These are phyloP conservation scores for Ogataea glucozyma DNA, from an alignment of 805 yeast genomes.

Conservation along the genomic window DNA sequence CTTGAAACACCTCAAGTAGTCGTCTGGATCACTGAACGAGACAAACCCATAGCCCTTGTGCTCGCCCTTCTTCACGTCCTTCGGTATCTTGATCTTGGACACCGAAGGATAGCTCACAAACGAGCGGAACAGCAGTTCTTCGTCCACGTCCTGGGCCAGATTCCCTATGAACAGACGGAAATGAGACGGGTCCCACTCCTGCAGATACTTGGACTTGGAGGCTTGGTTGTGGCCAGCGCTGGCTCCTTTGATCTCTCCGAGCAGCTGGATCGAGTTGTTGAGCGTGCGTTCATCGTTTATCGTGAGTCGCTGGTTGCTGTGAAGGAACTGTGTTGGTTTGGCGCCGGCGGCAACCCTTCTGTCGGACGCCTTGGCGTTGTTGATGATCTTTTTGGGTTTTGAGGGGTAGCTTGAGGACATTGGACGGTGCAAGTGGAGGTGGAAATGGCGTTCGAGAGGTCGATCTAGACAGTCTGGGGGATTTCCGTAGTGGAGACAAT, in stretches of 20 bases:
- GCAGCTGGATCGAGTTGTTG: constrained; percentile 20
- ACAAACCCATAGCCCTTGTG: constrained; percentile 76
- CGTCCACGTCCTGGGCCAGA: constrained; percentile 65
- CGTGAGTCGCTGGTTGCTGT: constrained; percentile 31
- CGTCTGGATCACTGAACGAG: constrained; percentile 63
- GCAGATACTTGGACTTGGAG: constrained; percentile 23
- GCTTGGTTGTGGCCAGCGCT: constrained; percentile 49
- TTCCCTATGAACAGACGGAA: constrained; percentile 77
- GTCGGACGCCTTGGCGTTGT: constrained; percentile 46
- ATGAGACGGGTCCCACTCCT: constrained; percentile 70
- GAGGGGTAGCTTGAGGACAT: constrained; percentile 3
- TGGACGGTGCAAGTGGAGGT: no score
- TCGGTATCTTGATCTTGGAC: constrained; percentile 60
- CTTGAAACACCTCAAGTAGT: constrained; percentile 68
- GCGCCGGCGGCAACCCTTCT: constrained; percentile 55
- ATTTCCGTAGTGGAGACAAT: no score
- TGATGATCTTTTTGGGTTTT: constrained; percentile 11
- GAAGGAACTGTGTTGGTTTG: constrained; percentile 47
- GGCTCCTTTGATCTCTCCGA: constrained; percentile 18
- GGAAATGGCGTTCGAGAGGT: no score
- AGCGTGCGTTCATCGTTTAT: constrained; percentile 17
- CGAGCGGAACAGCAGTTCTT: constrained; percentile 53
- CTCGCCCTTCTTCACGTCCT: constrained; percentile 46
- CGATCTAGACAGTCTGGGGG: no score
- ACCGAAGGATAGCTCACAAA: constrained; percentile 55